phyloP scores from a whole-genome alignment of 2,329 filamentous ascomycete genomes.

The Neodidymelliopsis sp. region DNA sequence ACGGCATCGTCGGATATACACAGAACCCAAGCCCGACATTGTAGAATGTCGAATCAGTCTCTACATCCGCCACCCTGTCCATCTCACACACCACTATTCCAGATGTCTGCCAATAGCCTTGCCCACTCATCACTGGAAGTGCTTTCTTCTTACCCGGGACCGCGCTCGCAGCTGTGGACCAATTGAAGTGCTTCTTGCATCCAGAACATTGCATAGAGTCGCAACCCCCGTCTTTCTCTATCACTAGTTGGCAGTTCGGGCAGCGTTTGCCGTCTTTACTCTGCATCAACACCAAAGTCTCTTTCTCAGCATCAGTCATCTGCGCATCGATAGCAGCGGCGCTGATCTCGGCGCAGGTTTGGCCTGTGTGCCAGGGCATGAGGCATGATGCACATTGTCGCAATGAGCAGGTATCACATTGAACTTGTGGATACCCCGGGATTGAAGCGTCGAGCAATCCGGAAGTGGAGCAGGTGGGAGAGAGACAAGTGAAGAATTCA shows the following conservation, averaged over 20 bases:
- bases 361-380: constrained; percentile 33
- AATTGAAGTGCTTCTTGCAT: constrained; percentile 38
- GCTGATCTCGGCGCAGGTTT: constrained; percentile 34
- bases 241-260: constrained; percentile 40
- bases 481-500: constrained; percentile 25
- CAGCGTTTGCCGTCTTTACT: constrained; percentile 36
- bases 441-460: constrained; percentile 26
- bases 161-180: constrained; percentile 32
- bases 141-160: constrained; percentile 30
- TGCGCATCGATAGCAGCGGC: constrained; percentile 26
- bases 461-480: constrained; percentile 18
- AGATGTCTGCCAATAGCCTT: constrained; percentile 2
- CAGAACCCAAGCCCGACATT: too few species aligned
- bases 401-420: constrained; percentile 27
- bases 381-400: constrained; percentile 33
- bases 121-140: neutral
- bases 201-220: constrained; percentile 33
- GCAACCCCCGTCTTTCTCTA: constrained; percentile 43
- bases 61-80: neutral
- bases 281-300: constrained; percentile 34
- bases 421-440: constrained; percentile 37
- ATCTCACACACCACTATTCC: constrained; percentile 4
- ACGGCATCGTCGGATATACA: too few species aligned
- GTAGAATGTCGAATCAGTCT: neutral
- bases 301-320: constrained; percentile 33